Evolutionary conservation across 1,284 basidiomycete species (phyloP), one percentile per base, ranked within the genome.

Genomic region (Fomitiporia mediterranea): DNA sequence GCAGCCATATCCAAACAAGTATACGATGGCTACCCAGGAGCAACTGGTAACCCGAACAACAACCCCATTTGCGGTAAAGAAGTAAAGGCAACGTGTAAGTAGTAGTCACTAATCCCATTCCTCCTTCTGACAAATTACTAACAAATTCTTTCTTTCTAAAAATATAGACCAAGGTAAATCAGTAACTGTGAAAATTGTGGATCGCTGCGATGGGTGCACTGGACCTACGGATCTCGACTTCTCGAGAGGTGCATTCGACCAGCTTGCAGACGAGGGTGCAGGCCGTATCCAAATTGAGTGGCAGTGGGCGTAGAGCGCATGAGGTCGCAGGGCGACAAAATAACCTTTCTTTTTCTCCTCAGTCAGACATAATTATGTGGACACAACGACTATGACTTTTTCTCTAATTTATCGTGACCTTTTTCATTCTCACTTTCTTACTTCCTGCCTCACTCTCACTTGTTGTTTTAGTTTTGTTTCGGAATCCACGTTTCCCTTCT

Each of bases 11-110:
- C 74, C 1, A 51, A 53, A 4, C 56, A 61, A 1, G 63, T 72
- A n/a, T 77, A 74, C 67, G 68, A 68, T 47, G 60, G 48, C 9
- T 77, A 68, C 63, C 74, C 74, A 72, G 74, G 60, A 50, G 72
- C 42, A 28, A 9, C 28, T 11, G 57, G 39, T 2, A 67, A 66
- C 60, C 61, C 62, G 28, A 65, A 49, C 55, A 65, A 61, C 51
- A 68, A 68, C 39, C 67, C 66, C 2, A 66, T 71, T 42, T 71
- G 70, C 61, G 63, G 62, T 13, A 63, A 67, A 56, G 59, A 64
- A 42, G 51, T 71, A 17, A 68, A 53, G 11, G 62, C 66, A 19
- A 63, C 63, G 34, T 66, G 67, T 67, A 50, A 46, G 66, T 64
- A 32, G 5, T 4, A 17, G 8, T 43, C 15, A 19, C 34, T 35